Evolutionary conservation across 129 eudicot species (phyloP).

Genomic region (Flaveria ramosissima): DNA sequence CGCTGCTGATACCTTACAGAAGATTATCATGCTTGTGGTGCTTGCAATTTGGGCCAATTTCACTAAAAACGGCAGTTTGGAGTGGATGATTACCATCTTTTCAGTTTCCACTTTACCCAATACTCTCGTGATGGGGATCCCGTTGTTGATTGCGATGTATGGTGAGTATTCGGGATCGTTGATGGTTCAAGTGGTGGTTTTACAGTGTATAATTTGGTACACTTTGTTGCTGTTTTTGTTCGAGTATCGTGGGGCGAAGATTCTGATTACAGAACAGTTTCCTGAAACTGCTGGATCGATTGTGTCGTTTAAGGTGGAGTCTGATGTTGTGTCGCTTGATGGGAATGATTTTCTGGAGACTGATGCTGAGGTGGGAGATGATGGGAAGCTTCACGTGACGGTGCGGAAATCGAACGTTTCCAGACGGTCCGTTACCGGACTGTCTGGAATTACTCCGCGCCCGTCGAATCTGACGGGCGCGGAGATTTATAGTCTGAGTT

Average conservation of each 20-base stretch:
- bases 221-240: constrained; percentile 69
- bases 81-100: constrained; percentile 81
- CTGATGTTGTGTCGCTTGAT: constrained; percentile 86
- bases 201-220: constrained; percentile 91
- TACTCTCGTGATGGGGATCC: constrained; percentile 92
- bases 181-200: constrained; percentile 85
- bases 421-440: constrained; percentile 19
- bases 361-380: not conserved
- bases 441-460: constrained; percentile 64
- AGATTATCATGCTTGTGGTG: constrained; percentile 64
- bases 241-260: constrained; percentile 83
- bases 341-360: constrained; percentile 54
- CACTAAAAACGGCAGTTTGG: constrained; percentile 62
- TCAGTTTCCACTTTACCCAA: constrained; percentile 76
- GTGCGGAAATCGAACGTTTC: constrained; percentile 4
- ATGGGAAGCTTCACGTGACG: constrained; percentile 21
- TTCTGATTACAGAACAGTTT: constrained; percentile 84
- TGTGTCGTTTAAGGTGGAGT: constrained; percentile 83
- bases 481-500: constrained; percentile 13
- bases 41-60: constrained; percentile 66
- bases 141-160: constrained; percentile 83
- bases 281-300: constrained; percentile 91
- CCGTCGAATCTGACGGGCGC: constrained; percentile 36
- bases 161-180: constrained; percentile 62
- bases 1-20: constrained; percentile 82